Evolutionary conservation across 2,329 filamentous ascomycete species (phyloP), one percentile per base, ranked within the genome.

Genomic region (Alternaria sp.): DNA sequence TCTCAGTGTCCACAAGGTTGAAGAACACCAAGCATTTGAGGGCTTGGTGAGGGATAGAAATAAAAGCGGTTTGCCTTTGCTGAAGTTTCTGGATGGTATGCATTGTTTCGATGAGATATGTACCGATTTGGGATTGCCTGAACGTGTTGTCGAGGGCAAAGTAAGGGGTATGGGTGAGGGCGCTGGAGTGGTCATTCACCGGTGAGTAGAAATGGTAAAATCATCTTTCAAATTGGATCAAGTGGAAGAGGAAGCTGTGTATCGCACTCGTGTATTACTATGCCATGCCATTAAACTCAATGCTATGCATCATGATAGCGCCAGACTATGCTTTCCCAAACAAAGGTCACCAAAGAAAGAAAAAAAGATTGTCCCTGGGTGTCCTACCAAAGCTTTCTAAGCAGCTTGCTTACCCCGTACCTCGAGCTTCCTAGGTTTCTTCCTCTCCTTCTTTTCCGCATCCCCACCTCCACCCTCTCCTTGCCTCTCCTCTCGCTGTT

Each of bases 71-170:
- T 42, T 77, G 59, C 83, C 83, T 26, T 70, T 94, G 72, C 82
- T 88, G 65, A 84, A 81, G 69, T 94, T 91, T 71, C 83, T 90
- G 10, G 90, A 94, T 76, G 92, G 91, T 0, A 84, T 84, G 64
- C 90, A 92, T 73, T 87, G 85, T 67, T 90, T 94, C 76, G 92
- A 95, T 78, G 88, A 93, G 81, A 92, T 94, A 65, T 91, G 91
- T 72, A 90, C 88, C 1, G 90, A 93, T 79, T 82, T 88, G 74
- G 88, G 89, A 61, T 73, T 92, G 72, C 86, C 85, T 6, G 89
- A 93, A 71, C 83, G 82, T 58, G 88, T 90, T 70, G 87, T 93
- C 14, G 83, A 92, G 79, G 86, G 87, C 36, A 87, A 84, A 74
- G 77, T 95, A 46, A 88, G 86, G 75, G 69, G 70, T 6, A 63